These are phyloP conservation scores for Phytopythium vexans DNA, from an alignment of 352 stramenopile genomes.

Conservation along the genomic window DNA sequence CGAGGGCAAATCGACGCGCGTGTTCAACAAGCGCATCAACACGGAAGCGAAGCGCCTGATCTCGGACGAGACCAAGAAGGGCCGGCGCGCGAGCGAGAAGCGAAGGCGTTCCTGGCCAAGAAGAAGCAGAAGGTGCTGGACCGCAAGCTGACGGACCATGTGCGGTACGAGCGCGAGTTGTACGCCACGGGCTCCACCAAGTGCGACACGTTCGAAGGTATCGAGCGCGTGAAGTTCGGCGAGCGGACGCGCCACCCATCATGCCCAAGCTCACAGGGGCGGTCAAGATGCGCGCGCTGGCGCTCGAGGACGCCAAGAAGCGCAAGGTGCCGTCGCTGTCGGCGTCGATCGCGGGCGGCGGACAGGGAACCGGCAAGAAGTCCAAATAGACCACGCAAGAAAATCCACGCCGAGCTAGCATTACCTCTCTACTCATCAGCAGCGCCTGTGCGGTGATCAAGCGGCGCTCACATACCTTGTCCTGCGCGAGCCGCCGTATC, in stretches of 20 bases:
- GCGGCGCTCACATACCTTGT: too few species aligned
- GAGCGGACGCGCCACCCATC: constrained; percentile 77
- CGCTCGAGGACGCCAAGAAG: constrained; percentile 36
- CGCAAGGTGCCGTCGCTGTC: constrained; percentile 24
- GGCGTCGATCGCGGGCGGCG: neutral
- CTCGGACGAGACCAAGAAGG: constrained; percentile 82
- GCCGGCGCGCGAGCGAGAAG: constrained; percentile 65
- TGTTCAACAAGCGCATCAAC: constrained; percentile 85
- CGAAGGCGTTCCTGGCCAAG: constrained; percentile 70
- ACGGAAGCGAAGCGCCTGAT: constrained; percentile 81
- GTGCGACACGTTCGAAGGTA: constrained; percentile 70
- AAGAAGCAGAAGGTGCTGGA: constrained; percentile 75
- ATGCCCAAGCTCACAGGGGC: constrained; percentile 80
- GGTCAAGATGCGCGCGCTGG: constrained; percentile 73
- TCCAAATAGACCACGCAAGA: constrained; percentile 2
- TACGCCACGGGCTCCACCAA: constrained; percentile 61
- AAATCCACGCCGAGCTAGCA: too few species aligned
- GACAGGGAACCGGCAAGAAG: constrained; percentile 13
- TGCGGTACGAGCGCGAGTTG: constrained; percentile 74
- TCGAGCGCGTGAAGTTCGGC: constrained; percentile 62
- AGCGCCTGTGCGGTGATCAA: too few species aligned
- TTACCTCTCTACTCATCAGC: too few species aligned
- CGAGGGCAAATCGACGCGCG: constrained; percentile 71
- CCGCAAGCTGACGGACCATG: constrained; percentile 80
- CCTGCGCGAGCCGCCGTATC: too few species aligned